Percentiles rank a stretch among this genome's conserved stretches.
Evolutionary conservation across 495 filamentous ascomycete species (phyloP).

Genomic region (Podospora anserina): DNA sequence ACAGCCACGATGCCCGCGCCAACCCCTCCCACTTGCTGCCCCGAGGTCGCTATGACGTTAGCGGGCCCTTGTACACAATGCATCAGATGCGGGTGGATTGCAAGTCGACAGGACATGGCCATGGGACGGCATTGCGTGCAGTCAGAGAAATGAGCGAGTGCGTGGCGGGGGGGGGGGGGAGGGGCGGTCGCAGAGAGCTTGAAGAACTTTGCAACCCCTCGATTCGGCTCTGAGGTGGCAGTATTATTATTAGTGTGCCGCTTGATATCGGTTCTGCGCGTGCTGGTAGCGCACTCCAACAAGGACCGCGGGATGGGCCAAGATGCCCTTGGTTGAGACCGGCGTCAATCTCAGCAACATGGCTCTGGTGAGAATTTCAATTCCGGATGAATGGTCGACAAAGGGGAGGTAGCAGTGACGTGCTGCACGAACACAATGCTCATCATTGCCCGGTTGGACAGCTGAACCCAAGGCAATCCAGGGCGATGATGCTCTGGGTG

Average conservation of each 20-base stretch:
- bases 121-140: slow-evolving; percentile 6
- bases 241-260: background rate
- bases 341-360: background rate
- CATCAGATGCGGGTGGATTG: background rate
- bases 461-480: no score
- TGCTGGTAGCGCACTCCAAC: background rate
- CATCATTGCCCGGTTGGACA: background rate
- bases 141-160: background rate
- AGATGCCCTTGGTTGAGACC: background rate
- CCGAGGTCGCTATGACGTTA: slow-evolving; percentile 4
- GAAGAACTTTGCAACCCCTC: background rate
- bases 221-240: background rate
- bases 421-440: background rate
- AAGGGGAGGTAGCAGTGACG: slow-evolving; percentile 11
- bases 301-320: background rate
- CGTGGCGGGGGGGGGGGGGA: no score
- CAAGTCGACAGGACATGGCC: background rate
- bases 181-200: background rate
- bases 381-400: slow-evolving; percentile 14
- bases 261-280: slow-evolving; percentile 2
- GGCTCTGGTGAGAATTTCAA: background rate
- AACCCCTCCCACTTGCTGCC: background rate
- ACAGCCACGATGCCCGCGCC: background rate
- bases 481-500: no score
- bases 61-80: background rate